These are phyloP conservation scores for Amoebophrya sp. DNA, from an alignment of 169 alveolate genomes.

Conservation along the genomic window DNA sequence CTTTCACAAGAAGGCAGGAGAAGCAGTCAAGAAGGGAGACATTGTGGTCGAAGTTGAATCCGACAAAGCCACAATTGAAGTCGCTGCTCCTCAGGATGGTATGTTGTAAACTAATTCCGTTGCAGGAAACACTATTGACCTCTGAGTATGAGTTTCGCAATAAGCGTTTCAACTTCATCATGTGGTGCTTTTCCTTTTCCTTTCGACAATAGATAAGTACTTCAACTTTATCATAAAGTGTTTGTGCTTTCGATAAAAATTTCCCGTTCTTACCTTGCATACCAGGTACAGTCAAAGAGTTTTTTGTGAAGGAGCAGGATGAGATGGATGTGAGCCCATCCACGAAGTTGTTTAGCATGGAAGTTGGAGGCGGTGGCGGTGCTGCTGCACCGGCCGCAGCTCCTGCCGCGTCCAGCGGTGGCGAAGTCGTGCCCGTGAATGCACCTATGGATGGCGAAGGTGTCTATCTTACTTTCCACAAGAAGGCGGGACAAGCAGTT, in stretches of 20 bases:
- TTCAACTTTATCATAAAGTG: neutral
- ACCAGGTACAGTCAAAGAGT: neutral
- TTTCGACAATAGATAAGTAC: too few species aligned
- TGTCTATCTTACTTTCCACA: neutral
- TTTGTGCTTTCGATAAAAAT: neutral
- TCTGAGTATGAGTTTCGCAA: too few species aligned
- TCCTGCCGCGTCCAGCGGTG: neutral
- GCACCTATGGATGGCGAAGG: neutral
- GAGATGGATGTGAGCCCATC: neutral
- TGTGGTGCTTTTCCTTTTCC: too few species aligned
- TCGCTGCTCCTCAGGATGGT: neutral
- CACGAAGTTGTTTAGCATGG: neutral
- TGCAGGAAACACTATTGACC: neutral
- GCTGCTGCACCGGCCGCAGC: neutral
- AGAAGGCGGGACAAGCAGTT: neutral
- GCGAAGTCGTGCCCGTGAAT: neutral
- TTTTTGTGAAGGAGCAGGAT: neutral
- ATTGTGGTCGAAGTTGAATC: neutral
- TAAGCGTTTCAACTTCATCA: too few species aligned
- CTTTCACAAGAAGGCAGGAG: neutral
- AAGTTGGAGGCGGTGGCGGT: neutral
- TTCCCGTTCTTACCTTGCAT: neutral
- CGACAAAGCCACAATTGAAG: neutral
- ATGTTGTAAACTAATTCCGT: neutral
- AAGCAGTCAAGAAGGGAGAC: neutral